These are phyloP conservation scores for Fagopyrum homotropicum DNA, from an alignment of 148 eudicot species.

Conservation along the genomic window DNA sequence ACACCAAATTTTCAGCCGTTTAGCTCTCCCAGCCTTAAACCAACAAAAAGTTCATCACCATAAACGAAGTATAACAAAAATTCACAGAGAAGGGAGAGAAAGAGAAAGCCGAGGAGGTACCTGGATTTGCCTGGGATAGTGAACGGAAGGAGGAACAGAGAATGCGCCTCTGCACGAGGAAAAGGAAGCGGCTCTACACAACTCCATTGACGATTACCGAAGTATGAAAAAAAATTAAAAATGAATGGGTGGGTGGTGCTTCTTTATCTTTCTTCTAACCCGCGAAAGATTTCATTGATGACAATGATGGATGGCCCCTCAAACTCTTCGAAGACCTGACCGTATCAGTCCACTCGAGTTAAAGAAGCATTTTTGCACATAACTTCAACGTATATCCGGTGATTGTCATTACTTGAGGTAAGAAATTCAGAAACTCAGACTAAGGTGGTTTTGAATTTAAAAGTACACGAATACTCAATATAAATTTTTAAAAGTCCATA, in stretches of 20 bases:
- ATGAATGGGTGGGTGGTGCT: neutral
- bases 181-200: neutral
- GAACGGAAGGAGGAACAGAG: conserved; percentile 1
- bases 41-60: neutral
- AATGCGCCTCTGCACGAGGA: conserved; percentile 1
- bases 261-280: neutral
- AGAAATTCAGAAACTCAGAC: too few species aligned
- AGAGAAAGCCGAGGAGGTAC: neutral
- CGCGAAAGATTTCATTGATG: neutral
- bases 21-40: conserved; percentile 7
- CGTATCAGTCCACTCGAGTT: too few species aligned
- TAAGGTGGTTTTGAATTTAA: too few species aligned
- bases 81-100: neutral
- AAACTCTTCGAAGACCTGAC: too few species aligned
- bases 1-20: conserved; percentile 38
- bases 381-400: too few species aligned
- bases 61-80: neutral
- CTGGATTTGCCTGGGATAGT: neutral
- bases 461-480: too few species aligned
- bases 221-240: neutral
- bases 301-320: too few species aligned
- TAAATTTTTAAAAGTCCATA: too few species aligned
- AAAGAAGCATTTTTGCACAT: too few species aligned
- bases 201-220: conserved; percentile 1
- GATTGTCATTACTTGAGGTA: too few species aligned